These are phyloP conservation scores for Neocallimastix lanati DNA, from an alignment of 192 early-diverging fungal species.

Conservation along the genomic window DNA sequence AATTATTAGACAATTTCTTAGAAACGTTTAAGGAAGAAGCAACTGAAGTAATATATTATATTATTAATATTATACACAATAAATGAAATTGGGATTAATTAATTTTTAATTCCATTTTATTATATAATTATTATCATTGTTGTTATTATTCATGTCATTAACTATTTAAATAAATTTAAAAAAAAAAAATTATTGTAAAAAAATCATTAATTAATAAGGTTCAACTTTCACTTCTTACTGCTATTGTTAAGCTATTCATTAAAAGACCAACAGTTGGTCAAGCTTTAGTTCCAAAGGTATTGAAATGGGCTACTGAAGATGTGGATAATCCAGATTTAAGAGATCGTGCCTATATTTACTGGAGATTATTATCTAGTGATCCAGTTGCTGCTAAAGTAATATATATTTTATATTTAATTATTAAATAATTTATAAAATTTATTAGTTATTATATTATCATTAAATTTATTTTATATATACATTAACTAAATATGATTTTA, in stretches of 20 bases:
- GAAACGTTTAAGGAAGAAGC: constrained; percentile 80
- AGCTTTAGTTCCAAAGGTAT: constrained; percentile 65
- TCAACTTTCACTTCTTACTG: constrained; percentile 78
- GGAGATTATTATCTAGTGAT: constrained; percentile 84
- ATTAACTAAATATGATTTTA: too few species aligned
- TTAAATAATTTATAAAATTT: background rate
- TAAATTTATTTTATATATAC: too few species aligned
- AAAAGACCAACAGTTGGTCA: constrained; percentile 72
- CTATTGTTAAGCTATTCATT: constrained; percentile 86
- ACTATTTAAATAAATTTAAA: too few species aligned
- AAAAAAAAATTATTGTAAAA: too few species aligned
- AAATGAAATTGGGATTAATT: too few species aligned
- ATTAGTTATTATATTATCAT: constrained; percentile 1
- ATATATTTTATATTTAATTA: too few species aligned
- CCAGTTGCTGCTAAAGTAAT: constrained; percentile 78
- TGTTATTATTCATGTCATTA: too few species aligned
- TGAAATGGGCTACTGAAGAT: constrained; percentile 74
- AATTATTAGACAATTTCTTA: constrained; percentile 55
- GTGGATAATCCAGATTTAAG: constrained; percentile 89
- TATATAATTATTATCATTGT: too few species aligned
- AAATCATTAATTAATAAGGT: constrained; percentile 22
- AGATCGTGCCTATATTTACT: constrained; percentile 93
- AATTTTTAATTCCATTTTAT: too few species aligned
- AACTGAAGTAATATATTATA: constrained; percentile 20
- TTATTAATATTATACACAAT: too few species aligned